Base-by-base conservation (phyloP, 2,329 filamentous ascomycete genomes). In the Mycosphaerella sp. region DNA sequence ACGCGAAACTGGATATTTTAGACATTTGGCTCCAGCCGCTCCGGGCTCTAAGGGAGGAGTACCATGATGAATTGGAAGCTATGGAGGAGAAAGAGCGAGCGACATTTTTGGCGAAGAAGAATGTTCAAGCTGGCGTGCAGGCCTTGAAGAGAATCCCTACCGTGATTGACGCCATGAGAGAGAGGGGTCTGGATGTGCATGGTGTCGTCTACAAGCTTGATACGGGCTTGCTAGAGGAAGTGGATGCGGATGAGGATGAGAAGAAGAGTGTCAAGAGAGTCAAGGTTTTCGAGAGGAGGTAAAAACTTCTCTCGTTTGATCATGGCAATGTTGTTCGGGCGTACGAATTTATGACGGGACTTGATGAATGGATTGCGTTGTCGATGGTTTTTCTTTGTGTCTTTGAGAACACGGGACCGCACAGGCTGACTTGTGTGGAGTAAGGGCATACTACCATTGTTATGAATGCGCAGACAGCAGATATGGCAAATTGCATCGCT, bases 171-270 rank as follows among this genome's bases (percentile, higher is more conserved):
- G 88, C 86, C 26, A 81, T 90, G 56, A 70, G 75, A 59, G 83
- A 89, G 63, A 77, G 86, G 29, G 86, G 84, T 1, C 71, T 95
- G 41, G 74, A 85, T 70, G 79, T 95, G 5, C 87, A 93, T 69
- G 89, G 87, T n/a, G 77, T 84, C 50, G 75, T 95, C 11, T 92
- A 88, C 68, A 84, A 93, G 64, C 75, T 84, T 55, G 78, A 68
- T 4, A 76, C 69, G 23, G 80, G 80, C n/a, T 67, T 76, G 45
- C 70, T 84, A 62, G 73, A 77, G 52, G 73, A 81, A 56, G 60
- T 84, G 55, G 45, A 45, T 36, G 54, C 45, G 38, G 76, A 54
- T 8, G 67, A 69, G 62, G 57, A 73, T 43, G 67, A 69, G 54
- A 53, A 61, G 39, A 46, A 45, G 8, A 53, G 42, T 2, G 42